Base-by-base conservation (phyloP, 148 eudicot genomes). In the Beta vulgaris region DNA sequence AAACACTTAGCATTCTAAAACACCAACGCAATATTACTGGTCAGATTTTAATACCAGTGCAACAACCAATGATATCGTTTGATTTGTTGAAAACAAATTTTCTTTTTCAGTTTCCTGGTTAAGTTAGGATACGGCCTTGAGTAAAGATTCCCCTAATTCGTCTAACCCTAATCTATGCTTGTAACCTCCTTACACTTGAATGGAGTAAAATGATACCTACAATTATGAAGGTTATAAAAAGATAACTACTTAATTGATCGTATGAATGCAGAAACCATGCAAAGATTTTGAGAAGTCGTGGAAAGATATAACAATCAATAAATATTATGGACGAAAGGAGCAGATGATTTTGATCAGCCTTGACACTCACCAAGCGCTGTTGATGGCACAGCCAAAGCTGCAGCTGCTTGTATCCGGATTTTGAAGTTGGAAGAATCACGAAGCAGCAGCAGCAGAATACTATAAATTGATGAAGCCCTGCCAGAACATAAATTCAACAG, bases 371-470 rank as follows among this genome's bases (percentile, higher is more conserved):
- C 97, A 75, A 79, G 48, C 68, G 84, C 66, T 73, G 90, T 81
- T 40, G 83, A 81, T 46, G 97, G 98, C 73, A 89, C 98, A 81
- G 98, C 96, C 87, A 94, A 87, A 80, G 98, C 98, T 79, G 93
- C 91, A 73, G 98, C 96, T 21, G 98, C 98, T 83, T 94, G 97
- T 78, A 91, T 94, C 78, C 96, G 88, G 71, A 94, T 94, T 88
- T 94, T 94, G 63, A 84, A 91, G 83, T 94, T 94, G 29, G 96
- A 82, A 68, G 98, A 94, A 84, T 92, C 96, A 62, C 97, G 96
- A 57, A 94, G 97, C 73, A 94, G 83, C 55, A 89, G 77, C 77
- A 94, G 83, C 68, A 94, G 97, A 60, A 89, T 85, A 71, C 92
- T 90, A 73, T 87, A 94, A 63, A 94, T 88, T 44, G 98, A 87